Base-by-base conservation (phyloP, 306 rosid genomes). In the Cucurbita moschata region DNA sequence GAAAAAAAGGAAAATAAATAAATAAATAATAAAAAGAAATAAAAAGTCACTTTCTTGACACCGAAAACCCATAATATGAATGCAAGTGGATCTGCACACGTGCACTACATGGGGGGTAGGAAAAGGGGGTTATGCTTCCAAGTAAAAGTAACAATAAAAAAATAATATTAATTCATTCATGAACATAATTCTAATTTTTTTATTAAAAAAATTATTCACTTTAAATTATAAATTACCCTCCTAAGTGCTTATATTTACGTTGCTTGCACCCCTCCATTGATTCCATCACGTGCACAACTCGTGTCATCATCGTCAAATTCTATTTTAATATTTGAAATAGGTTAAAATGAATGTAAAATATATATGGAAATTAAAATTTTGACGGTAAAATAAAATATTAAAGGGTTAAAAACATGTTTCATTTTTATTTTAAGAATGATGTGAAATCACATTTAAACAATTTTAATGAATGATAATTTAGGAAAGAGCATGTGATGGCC, bases 11-110 rank as follows among this genome's bases (percentile, higher is more conserved):
- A 8, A 54, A 8, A 18, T 2, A 18, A 54, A n/a, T 0, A 53
- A 18, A 7, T 1, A 3, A 47, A 11, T 11, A 3, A 53, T 3
- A 8, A 18, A 18, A 18, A 5, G 70, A 47, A 40, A 53, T 52
- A 42, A 46, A 58, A 66, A 30, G 72, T 89, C 89, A 77, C 88
- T 75, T 42, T 88, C 89, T 50, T 74, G 70, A 75, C 64, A 67
- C 79, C 85, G 37, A 85, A 85, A 77, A 81, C 83, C 86, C 86
- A 83, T 75, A 78, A 79, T 73, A 72, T 49, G 73, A 77, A 44
- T 75, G 72, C 83, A 77, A 72, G 85, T 72, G 83, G 81, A 79
- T 73, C 76, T 15, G 64, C 96, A 77, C 94, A 92, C 94, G 90
- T 85, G 90, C 86, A 81, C 79, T 47, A 37, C 89, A 71, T 82